Evolutionary conservation across 306 rosid genomes (phyloP).

Genomic region (Sindora glabra): DNA sequence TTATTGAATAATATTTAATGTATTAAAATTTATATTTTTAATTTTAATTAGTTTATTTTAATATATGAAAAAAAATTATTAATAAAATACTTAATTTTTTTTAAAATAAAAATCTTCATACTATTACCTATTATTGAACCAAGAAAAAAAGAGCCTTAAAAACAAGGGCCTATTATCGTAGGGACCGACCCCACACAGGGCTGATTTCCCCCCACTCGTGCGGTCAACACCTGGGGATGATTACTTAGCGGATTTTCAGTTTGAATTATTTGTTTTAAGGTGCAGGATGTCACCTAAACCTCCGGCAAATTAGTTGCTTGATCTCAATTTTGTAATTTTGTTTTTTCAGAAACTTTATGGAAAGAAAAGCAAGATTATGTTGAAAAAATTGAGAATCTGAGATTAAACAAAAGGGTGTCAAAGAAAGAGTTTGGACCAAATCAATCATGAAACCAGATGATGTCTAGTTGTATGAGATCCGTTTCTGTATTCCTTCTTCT

Average conservation of each 20-base stretch:
- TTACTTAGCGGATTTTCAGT: conserved; percentile 30
- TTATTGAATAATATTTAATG: too few species aligned
- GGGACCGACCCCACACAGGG: too few species aligned
- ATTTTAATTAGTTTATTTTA: too few species aligned
- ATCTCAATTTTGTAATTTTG: conserved; percentile 11
- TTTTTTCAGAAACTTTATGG: conserved; percentile 8
- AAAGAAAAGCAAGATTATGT: background rate
- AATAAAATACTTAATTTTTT: too few species aligned
- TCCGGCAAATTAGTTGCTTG: conserved; percentile 62
- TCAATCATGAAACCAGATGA: conserved; percentile 36
- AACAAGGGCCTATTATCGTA: too few species aligned
- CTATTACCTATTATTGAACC: too few species aligned
- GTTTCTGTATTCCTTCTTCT: conserved; percentile 13
- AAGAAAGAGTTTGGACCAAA: conserved; percentile 31
- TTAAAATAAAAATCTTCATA: too few species aligned
- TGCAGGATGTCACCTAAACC: conserved; percentile 53
- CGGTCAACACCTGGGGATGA: conserved; percentile 54
- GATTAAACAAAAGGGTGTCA: conserved; percentile 34
- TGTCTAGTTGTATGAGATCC: background rate
- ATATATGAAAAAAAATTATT: too few species aligned
- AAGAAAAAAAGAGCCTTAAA: too few species aligned
- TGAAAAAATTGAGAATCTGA: background rate
- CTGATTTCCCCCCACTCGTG: conserved; percentile 54
- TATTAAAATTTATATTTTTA: too few species aligned
- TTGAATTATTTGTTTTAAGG: conserved; percentile 37